A percentile compares a stretch with the other conserved stretches of the same genome.
These are phyloP conservation scores for Fraxinus dipetala DNA, from an alignment of 305 asterid species.

Conservation along the genomic window DNA sequence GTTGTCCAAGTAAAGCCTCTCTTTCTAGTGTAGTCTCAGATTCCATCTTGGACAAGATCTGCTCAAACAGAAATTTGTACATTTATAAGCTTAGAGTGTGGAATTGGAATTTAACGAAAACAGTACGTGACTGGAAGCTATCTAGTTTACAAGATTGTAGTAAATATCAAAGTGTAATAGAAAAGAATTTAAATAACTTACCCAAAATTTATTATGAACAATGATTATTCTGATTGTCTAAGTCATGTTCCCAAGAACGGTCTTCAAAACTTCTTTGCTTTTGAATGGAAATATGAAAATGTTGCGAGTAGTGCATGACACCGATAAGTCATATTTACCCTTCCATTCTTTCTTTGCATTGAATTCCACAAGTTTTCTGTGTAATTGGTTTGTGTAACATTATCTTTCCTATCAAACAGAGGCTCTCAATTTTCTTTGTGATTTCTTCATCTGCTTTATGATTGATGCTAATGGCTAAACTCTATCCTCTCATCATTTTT, in stretches of 20 bases:
- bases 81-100: background rate
- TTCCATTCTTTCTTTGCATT: constrained; percentile 16
- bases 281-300: constrained; percentile 27
- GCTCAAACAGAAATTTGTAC: background rate
- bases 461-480: constrained; percentile 12
- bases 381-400: constrained; percentile 3
- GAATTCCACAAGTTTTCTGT: constrained; percentile 11
- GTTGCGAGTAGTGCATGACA: constrained; percentile 10
- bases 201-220: background rate
- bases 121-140: background rate
- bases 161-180: background rate
- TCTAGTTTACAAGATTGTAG: background rate
- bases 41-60: background rate
- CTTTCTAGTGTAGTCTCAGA: too few relatives aligned
- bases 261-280: constrained; percentile 14
- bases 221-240: constrained; percentile 22
- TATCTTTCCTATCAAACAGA: constrained; percentile 32
- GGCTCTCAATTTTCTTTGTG: background rate
- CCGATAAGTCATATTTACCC: constrained; percentile 14
- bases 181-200: background rate
- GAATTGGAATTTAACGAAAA: background rate
- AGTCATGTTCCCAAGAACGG: constrained; percentile 17
- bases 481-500: background rate
- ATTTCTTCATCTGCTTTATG: constrained; percentile 8
- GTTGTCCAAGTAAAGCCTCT: background rate